Evolutionary conservation across 2,329 filamentous ascomycete genomes (phyloP), one percentile per base, ranked within the genome.

Genomic region (Paracamarosporium sp.): DNA sequence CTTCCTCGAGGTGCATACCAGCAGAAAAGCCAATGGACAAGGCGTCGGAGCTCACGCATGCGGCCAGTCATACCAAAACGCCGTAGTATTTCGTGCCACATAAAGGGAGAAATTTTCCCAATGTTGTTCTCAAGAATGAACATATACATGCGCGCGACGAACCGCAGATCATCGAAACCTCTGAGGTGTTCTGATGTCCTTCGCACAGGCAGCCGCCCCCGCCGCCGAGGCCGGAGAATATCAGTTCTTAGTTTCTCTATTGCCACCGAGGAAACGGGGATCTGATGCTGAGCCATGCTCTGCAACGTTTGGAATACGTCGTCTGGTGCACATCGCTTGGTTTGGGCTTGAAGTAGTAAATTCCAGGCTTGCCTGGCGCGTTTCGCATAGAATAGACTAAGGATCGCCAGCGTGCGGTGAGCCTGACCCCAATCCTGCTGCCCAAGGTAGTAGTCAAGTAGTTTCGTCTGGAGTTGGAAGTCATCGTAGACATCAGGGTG

Each of bases 401-500:
- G 74, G 36, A 87, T 79, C 1, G 81, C 81, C 35, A 89, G 73
- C 0, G 86, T 86, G 52, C 86, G 77, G 55, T 85, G 82, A 50
- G 84, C 83, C 56, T 82, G 81, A 15, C 66, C 63, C 79, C 79
- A 82, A 57, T 88, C 82, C 44, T 78, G 75, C 28, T 74, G 71
- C n/a, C 79, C 71, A 24, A 86, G 78, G 66, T 85, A 86, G 12
- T 78, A 78, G 4, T 77, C 62, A 2, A 90, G 76, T 4, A 90
- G 74, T 3, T 76, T 74, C 59, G 85, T 81, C 66, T 89, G 87
- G 11, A 85, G 74, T 5, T 76, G 61, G 5, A 59, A 62, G 66
- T 90, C 83, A 62, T 87, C 86, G 48, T 88, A 82, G 7, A 83
- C 80, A 59, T 89, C 87, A 1, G 87, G 87, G 74, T 90, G 88